Evolutionary conservation across 169 alveolate species (phyloP).

Genomic region (Besnoitia besnoiti): DNA sequence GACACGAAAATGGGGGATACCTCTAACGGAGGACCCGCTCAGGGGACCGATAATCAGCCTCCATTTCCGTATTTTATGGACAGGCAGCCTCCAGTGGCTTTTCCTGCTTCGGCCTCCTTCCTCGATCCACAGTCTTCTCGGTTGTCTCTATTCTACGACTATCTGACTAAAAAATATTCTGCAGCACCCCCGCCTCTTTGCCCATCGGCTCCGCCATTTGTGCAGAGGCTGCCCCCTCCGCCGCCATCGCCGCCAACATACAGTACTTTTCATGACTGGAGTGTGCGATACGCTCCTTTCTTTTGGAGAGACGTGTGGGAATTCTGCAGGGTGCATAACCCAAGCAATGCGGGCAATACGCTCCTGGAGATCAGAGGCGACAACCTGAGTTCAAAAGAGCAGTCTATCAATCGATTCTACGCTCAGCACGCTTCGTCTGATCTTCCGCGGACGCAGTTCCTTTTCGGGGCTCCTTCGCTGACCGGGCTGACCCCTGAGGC

Average conservation of each 20-base stretch:
- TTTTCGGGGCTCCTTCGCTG: background rate
- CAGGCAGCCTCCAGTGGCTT: background rate
- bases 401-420: background rate
- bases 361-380: slow-evolving; percentile 2
- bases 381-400: background rate
- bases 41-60: background rate
- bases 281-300: background rate
- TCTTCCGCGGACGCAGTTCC: background rate
- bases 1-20: background rate
- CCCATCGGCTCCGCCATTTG: background rate
- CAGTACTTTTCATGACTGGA: background rate
- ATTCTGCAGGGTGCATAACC: background rate
- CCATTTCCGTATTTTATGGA: background rate
- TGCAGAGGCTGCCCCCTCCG: background rate
- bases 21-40: background rate
- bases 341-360: background rate
- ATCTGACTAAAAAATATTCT: background rate
- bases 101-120: background rate
- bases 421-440: background rate
- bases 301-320: slow-evolving; percentile 16
- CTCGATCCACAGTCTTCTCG: background rate
- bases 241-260: background rate
- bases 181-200: background rate
- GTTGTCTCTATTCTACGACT: background rate
- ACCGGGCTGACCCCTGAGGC: background rate